Evolutionary conservation across 352 stramenopile genomes (phyloP).

Genomic region (Detonula confervacea): DNA sequence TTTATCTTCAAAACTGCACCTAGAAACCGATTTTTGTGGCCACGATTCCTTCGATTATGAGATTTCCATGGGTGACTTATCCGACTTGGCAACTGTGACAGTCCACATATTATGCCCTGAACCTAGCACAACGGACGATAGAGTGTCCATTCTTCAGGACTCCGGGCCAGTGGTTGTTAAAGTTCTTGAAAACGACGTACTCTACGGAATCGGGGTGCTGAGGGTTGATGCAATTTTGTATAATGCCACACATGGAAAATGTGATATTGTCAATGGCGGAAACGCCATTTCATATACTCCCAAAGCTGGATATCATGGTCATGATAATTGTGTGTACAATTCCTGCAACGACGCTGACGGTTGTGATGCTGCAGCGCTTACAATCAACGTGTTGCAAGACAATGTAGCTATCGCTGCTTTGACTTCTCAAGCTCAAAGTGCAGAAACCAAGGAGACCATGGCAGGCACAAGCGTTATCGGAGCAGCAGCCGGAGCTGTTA

Average conservation of each 20-base stretch:
- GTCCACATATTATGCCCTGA: constrained; percentile 24
- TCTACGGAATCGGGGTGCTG: not conserved
- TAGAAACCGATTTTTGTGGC: constrained; percentile 32
- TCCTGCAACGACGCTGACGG: no score
- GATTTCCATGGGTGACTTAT: constrained; percentile 9
- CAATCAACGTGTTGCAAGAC: no score
- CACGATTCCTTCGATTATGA: constrained; percentile 28
- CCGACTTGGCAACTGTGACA: constrained; percentile 25
- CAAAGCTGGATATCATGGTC: no score
- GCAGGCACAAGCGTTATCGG: no score
- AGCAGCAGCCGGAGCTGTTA: constrained; percentile 8
- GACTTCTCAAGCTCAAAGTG: not conserved
- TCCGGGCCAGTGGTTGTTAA: not conserved
- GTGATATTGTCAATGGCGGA: not conserved
- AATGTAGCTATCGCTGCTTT: no score
- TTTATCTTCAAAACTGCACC: no score
- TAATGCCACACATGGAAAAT: not conserved
- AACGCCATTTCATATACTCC: not conserved
- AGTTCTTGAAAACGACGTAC: constrained; percentile 6
- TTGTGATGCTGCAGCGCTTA: no score
- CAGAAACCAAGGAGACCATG: constrained; percentile 1
- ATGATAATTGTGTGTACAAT: no score
- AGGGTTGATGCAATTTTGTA: not conserved
- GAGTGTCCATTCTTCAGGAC: not conserved
- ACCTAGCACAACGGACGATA: not conserved